A percentile compares a stretch with the other conserved stretches of the same genome.
Evolutionary conservation across 2,329 filamentous ascomycete species (phyloP).

Genomic region (Phoma herbarum): DNA sequence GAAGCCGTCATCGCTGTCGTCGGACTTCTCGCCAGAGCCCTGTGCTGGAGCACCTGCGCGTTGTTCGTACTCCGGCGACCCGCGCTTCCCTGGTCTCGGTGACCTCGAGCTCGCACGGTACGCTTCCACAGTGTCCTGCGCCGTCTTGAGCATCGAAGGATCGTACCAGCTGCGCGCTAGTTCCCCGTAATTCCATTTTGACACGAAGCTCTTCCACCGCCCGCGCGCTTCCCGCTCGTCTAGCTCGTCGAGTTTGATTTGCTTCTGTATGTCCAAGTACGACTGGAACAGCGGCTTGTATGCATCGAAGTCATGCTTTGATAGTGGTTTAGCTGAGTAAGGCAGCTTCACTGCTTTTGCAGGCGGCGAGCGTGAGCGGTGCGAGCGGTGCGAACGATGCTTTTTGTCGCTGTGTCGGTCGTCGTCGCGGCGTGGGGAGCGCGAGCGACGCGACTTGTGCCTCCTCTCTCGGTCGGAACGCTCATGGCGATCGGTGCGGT

Average conservation of each 20-base stretch:
- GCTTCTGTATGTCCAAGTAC: constrained; percentile 90
- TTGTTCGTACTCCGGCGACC: constrained; percentile 32
- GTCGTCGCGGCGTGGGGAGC: constrained; percentile 42
- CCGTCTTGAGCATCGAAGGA: constrained; percentile 71
- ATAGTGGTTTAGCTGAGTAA: constrained; percentile 70
- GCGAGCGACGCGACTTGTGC: constrained; percentile 50
- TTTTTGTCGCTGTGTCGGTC: constrained; percentile 38
- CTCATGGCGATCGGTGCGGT: constrained; percentile 8
- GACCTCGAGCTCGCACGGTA: constrained; percentile 26
- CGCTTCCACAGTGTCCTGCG: constrained; percentile 49
- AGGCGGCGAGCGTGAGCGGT: constrained; percentile 44
- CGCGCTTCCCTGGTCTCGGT: constrained; percentile 26
- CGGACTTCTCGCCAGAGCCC: constrained; percentile 1
- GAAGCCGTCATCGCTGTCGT: constrained; percentile 56
- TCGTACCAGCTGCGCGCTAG: constrained; percentile 95
- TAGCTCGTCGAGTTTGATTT: constrained; percentile 72
- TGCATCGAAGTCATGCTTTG: constrained; percentile 70
- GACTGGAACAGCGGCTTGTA: constrained; percentile 80
- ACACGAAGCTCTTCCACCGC: constrained; percentile 91
- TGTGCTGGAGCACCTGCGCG: constrained; percentile 2
- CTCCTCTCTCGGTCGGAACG: constrained; percentile 25
- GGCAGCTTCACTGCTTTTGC: constrained; percentile 62
- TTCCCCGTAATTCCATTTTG: constrained; percentile 89
- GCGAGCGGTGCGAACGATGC: constrained; percentile 14
- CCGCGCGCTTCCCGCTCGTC: constrained; percentile 79